phyloP scores from a whole-genome alignment of 495 filamentous ascomycete species.

The Extremus antarcticus region DNA sequence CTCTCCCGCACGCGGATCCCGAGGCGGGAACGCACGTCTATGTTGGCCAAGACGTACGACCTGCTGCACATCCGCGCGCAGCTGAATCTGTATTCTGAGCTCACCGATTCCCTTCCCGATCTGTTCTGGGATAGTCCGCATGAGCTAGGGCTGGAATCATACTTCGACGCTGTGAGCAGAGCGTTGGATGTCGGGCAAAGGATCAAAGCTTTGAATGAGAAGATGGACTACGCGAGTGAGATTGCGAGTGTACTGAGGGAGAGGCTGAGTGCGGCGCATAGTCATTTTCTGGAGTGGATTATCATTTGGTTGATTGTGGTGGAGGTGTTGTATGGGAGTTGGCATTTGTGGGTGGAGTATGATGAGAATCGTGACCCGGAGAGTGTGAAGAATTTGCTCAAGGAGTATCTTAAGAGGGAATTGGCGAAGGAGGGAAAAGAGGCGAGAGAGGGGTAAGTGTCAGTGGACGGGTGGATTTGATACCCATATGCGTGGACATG shows the following conservation, averaged over 20 bases:
- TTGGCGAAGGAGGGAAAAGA: conserved; percentile 2
- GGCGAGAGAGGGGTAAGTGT: not conserved
- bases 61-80: conserved; percentile 84
- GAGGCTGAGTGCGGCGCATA: conserved; percentile 79
- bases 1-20: conserved; percentile 38
- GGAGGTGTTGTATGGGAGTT: conserved; percentile 66
- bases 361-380: conserved; percentile 33
- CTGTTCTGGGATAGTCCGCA: conserved; percentile 91
- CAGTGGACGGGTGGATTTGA: not conserved
- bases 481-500: not conserved
- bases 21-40: conserved; percentile 63
- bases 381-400: conserved; percentile 11
- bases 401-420: conserved; percentile 13
- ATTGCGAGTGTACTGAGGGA: conserved; percentile 84
- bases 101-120: conserved; percentile 90
- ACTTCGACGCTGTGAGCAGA: conserved; percentile 85
- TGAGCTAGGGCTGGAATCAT: conserved; percentile 73
- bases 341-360: conserved; percentile 48
- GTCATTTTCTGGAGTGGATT: conserved; percentile 85
- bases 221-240: conserved; percentile 95
- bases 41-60: conserved; percentile 87
- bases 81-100: conserved; percentile 90
- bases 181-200: conserved; percentile 86
- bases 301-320: conserved; percentile 90
- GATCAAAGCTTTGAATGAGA: conserved; percentile 86